Evolutionary conservation across 108 stramenopile species (phyloP).

Genomic region (Epithemia pelagica): DNA sequence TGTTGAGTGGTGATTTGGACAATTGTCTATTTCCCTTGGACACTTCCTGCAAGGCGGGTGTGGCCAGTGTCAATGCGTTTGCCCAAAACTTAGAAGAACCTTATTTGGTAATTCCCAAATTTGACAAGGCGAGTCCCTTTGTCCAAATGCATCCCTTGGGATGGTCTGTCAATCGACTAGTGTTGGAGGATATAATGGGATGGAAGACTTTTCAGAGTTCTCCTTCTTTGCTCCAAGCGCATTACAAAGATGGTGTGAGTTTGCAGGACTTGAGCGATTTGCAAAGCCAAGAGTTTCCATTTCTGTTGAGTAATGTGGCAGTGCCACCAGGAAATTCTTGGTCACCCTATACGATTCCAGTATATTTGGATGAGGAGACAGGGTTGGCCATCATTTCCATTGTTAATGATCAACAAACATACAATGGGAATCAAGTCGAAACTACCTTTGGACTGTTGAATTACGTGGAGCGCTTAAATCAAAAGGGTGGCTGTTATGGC

Average conservation of each 20-base stretch:
- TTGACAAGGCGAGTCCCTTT: slow-evolving; percentile 5
- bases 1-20: slow-evolving; percentile 3
- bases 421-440: slow-evolving; percentile 6
- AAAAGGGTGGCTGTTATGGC: slow-evolving; percentile 13
- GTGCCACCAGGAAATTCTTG: slow-evolving; percentile 18
- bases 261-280: slow-evolving; percentile 12
- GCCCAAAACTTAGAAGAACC: slow-evolving; percentile 5
- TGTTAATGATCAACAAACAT: not conserved
- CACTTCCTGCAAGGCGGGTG: slow-evolving; percentile 2
- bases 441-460: slow-evolving; percentile 10
- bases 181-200: slow-evolving; percentile 15
- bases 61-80: slow-evolving; percentile 3
- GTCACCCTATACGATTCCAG: slow-evolving; percentile 11
- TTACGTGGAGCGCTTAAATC: slow-evolving; percentile 14
- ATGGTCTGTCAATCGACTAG: slow-evolving; percentile 19
- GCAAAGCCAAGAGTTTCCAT: slow-evolving; percentile 18
- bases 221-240: not conserved
- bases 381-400: slow-evolving; percentile 18
- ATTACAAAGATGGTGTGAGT: not conserved
- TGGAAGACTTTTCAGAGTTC: slow-evolving; percentile 6
- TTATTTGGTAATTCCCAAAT: not conserved
- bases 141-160: slow-evolving; percentile 28
- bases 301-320: slow-evolving; percentile 18
- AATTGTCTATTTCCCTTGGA: not conserved
- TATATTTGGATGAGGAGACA: slow-evolving; percentile 21